Percentiles rank a stretch among this genome's conserved stretches.
These are phyloP conservation scores for Mallotus japonicus DNA, from an alignment of 441 rosid species.

Conservation along the genomic window DNA sequence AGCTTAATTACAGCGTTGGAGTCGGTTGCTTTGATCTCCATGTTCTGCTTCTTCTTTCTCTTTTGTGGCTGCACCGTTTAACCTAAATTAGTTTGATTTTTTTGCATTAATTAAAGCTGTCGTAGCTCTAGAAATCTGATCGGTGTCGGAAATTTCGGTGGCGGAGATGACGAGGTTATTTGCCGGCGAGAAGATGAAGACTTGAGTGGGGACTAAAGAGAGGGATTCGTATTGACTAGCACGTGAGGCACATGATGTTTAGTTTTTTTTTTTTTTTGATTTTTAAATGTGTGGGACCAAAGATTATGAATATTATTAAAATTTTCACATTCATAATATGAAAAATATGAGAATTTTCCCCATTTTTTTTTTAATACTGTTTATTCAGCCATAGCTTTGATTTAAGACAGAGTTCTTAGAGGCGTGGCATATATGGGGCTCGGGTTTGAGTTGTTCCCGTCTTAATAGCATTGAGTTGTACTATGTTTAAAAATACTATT, in stretches of 20 bases:
- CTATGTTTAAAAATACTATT: no score
- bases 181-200: not conserved
- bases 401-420: no score
- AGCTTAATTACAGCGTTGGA: slow-evolving; percentile 66
- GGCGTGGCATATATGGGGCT: no score
- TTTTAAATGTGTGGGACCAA: no score
- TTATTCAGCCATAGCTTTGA: no score
- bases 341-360: no score
- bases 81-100: not conserved
- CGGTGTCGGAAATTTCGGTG: not conserved
- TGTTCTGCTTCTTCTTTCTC: slow-evolving; percentile 84
- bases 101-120: not conserved
- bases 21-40: slow-evolving; percentile 83
- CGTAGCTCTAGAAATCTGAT: not conserved
- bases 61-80: slow-evolving; percentile 81
- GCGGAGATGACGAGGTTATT: not conserved
- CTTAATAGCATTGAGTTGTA: no score
- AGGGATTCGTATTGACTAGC: not conserved
- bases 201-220: not conserved
- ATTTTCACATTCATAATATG: no score
- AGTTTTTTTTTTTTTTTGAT: no score
- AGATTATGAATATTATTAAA: no score
- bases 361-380: no score
- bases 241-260: not conserved
- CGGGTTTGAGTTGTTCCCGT: no score